These are phyloP conservation scores for Pseudogymnoascus sp. DNA, from an alignment of 2,329 filamentous ascomycete genomes.

Conservation along the genomic window DNA sequence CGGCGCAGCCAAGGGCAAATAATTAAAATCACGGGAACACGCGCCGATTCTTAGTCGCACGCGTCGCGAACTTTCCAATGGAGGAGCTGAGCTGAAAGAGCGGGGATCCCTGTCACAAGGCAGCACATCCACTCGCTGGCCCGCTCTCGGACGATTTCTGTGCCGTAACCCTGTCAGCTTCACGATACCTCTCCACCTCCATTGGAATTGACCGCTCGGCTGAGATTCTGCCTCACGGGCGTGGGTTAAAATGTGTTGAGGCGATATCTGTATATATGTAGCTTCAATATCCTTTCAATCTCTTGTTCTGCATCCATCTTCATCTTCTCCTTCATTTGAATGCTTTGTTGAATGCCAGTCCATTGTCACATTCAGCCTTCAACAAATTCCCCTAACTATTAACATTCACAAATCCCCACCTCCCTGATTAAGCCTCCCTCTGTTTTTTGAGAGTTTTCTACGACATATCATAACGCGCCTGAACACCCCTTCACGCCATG, in stretches of 20 bases:
- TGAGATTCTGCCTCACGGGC: not conserved
- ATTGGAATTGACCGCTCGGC: not conserved
- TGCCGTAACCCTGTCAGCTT: not conserved
- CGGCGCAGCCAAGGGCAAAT: not conserved
- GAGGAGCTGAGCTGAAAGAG: not conserved
- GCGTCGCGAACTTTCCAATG: not conserved
- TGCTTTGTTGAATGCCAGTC: not conserved
- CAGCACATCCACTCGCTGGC: conserved; percentile 1
- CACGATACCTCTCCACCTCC: not conserved
- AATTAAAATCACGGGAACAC: not conserved
- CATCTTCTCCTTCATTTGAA: not conserved
- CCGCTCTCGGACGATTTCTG: conserved; percentile 3
- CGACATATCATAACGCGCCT: not conserved
- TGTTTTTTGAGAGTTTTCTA: not conserved
- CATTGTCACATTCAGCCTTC: not conserved
- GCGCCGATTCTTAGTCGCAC: not conserved
- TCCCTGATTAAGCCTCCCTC: not conserved
- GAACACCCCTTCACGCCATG: not conserved
- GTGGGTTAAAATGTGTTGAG: not conserved
- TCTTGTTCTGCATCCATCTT: not conserved
- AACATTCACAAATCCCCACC: not conserved
- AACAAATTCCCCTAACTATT: not conserved
- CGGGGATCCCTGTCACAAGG: not conserved
- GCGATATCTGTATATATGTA: conserved; percentile 4
- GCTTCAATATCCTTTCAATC: not conserved